A percentile compares a stretch with the other conserved stretches of the same genome.
Evolutionary conservation across 78 protist genomes (phyloP).

Genomic region (Diacronema lutheri): DNA sequence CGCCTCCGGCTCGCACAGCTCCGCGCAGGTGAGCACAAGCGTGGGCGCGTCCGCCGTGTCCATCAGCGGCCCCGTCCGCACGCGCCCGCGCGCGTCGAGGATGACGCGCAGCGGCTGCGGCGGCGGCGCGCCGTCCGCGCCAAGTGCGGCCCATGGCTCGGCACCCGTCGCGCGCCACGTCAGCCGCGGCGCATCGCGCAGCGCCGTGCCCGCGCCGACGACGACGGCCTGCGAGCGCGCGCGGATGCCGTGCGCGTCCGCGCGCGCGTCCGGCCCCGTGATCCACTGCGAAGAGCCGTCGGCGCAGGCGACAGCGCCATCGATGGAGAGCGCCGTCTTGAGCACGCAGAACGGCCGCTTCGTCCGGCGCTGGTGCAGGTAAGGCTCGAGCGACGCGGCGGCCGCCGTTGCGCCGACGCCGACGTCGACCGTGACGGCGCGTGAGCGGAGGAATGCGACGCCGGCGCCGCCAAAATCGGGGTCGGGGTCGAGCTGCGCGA

Average conservation of each 20-base stretch:
- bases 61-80: not conserved
- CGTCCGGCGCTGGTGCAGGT: constrained; percentile 42
- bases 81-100: constrained; percentile 43
- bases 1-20: not conserved
- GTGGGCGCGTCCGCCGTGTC: not conserved
- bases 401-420: constrained; percentile 7
- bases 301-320: constrained; percentile 44
- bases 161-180: not conserved
- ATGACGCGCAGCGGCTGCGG: constrained; percentile 36
- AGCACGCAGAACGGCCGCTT: constrained; percentile 30
- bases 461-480: constrained; percentile 24
- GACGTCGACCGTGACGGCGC: constrained; percentile 3
- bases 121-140: not conserved
- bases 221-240: constrained; percentile 38
- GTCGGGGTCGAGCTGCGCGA: constrained; percentile 47
- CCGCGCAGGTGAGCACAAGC: constrained; percentile 20
- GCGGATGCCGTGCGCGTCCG: constrained; percentile 31
- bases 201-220: constrained; percentile 42
- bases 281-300: constrained; percentile 53
- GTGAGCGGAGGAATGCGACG: not conserved
- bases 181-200: constrained; percentile 32
- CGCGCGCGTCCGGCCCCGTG: constrained; percentile 26
- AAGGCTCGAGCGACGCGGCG: constrained; percentile 28
- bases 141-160: not conserved
- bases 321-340: constrained; percentile 37